A percentile compares a stretch with the other conserved stretches of the same genome.
Evolutionary conservation across 352 stramenopile species (phyloP).

Genomic region (Globisporangium nunn): DNA sequence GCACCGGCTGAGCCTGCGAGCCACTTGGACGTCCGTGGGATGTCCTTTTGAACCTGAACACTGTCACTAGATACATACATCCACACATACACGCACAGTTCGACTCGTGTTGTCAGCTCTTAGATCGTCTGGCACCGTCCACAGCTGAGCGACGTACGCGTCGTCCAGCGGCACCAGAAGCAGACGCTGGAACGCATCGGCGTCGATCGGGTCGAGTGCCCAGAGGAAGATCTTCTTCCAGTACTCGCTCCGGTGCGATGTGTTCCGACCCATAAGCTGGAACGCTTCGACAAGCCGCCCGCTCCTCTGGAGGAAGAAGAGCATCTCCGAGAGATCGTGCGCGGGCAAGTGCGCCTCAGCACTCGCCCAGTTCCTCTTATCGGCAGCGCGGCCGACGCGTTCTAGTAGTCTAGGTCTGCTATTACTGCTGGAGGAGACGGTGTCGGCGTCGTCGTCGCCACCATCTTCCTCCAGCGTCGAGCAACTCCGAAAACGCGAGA

Average conservation of each 20-base stretch:
- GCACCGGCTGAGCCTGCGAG: slow-evolving; percentile 48
- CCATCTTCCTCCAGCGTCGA: background rate
- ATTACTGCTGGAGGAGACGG: too few relatives aligned
- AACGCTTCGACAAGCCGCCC: slow-evolving; percentile 71
- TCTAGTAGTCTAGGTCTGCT: background rate
- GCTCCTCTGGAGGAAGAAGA: slow-evolving; percentile 49
- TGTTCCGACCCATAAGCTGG: slow-evolving; percentile 59
- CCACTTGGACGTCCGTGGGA: slow-evolving; percentile 75
- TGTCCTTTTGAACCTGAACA: slow-evolving; percentile 73
- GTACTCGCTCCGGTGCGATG: slow-evolving; percentile 36
- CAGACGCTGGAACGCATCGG: slow-evolving; percentile 11
- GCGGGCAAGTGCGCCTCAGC: slow-evolving; percentile 28
- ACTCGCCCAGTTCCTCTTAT: background rate
- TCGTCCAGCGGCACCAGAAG: slow-evolving; percentile 30
- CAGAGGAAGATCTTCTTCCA: slow-evolving; percentile 66
- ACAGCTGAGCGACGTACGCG: slow-evolving; percentile 27
- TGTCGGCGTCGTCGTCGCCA: background rate
- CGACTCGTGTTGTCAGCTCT: too few relatives aligned
- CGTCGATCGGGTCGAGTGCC: slow-evolving; percentile 28
- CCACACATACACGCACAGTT: too few relatives aligned
- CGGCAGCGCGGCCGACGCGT: too few relatives aligned
- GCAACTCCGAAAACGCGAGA: background rate
- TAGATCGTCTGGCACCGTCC: too few relatives aligned
- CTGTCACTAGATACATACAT: slow-evolving; percentile 29
- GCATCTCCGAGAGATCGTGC: slow-evolving; percentile 41